These are phyloP conservation scores for Tulasnella sp. DNA, from an alignment of 768 basidiomycete genomes.

Conservation along the genomic window DNA sequence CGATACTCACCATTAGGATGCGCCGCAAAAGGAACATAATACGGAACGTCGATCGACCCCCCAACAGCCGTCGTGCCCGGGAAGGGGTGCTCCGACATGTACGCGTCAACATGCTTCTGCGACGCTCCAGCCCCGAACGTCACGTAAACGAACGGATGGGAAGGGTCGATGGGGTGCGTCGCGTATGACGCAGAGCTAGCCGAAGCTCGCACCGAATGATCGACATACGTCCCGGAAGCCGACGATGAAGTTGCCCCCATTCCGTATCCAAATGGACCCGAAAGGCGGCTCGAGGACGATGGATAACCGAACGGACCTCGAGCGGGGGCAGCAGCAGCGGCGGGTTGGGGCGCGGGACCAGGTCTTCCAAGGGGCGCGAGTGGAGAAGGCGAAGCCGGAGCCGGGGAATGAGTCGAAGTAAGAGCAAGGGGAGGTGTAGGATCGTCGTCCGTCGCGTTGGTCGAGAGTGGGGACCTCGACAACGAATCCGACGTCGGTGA, in stretches of 20 bases:
- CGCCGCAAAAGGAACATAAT: conserved; percentile 75
- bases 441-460: background rate
- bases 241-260: no score
- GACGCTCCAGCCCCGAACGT: conserved; percentile 83
- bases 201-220: conserved; percentile 8
- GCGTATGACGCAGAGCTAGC: conserved; percentile 3
- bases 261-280: background rate
- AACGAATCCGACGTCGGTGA: background rate
- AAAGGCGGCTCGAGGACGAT: background rate
- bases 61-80: conserved; percentile 54
- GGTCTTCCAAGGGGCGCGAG: background rate
- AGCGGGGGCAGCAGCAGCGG: background rate
- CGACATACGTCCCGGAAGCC: conserved; percentile 47
- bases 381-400: background rate
- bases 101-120: conserved; percentile 80
- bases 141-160: conserved; percentile 70
- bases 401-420: background rate
- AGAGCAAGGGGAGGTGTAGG: background rate
- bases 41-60: conserved; percentile 56
- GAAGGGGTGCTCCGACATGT: conserved; percentile 63
- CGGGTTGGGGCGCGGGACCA: background rate
- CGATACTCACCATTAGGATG: conserved; percentile 61
- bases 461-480: background rate
- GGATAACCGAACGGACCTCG: conserved; percentile 22
- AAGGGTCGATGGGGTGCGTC: conserved; percentile 45